Evolutionary conservation across 345 rosid genomes (phyloP).

Genomic region (Euphorbia peplus): DNA sequence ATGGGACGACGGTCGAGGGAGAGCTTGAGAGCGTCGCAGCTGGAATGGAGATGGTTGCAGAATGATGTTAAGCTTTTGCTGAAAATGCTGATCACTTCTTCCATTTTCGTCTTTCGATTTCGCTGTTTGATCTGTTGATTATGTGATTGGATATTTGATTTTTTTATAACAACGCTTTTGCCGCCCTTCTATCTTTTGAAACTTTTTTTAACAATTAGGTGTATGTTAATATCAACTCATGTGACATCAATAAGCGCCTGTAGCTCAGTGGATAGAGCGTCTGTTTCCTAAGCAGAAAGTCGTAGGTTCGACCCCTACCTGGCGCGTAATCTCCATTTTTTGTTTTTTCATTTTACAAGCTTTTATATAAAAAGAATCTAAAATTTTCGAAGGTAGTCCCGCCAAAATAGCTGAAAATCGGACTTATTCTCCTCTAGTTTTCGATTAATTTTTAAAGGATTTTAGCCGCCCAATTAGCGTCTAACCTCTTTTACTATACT

Average conservation of each 20-base stretch:
- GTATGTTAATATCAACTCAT: background rate
- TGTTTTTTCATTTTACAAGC: no score
- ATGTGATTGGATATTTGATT: no score
- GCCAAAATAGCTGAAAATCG: no score
- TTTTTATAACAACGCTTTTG: background rate
- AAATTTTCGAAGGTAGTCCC: no score
- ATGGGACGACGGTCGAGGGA: constrained; percentile 77
- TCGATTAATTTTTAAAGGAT: no score
- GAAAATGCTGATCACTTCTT: constrained; percentile 44
- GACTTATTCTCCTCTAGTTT: no score
- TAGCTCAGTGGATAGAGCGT: constrained; percentile 99
- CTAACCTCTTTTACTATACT: no score
- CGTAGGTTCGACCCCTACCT: constrained; percentile 18
- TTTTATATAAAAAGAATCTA: no score
- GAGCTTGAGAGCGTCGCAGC: constrained; percentile 70
- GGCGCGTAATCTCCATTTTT: constrained; percentile 6
- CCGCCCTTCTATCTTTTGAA: background rate
- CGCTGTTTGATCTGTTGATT: background rate
- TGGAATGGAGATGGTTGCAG: constrained; percentile 66
- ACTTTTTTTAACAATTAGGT: no score
- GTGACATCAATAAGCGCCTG: constrained; percentile 32
- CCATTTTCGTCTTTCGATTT: constrained; percentile 33
- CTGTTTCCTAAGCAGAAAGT: constrained; percentile 74
- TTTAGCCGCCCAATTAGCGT: no score
- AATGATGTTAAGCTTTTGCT: constrained; percentile 50